phyloP scores from a whole-genome alignment of 345 rosid genomes.

The Brassica rapa region DNA sequence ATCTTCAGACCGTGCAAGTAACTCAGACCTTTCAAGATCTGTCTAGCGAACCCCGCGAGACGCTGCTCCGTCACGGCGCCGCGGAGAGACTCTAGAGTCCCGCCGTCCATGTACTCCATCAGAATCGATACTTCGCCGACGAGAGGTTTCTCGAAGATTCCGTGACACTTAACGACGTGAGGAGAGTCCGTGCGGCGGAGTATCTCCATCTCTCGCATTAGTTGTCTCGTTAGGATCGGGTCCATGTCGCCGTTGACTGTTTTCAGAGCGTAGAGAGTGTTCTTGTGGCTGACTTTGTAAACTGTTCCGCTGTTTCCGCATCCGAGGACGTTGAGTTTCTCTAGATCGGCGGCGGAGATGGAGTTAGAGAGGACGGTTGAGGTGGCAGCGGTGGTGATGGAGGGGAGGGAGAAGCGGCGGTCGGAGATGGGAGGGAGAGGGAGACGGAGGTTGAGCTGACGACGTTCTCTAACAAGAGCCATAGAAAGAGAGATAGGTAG shows the following conservation, averaged over 20 bases:
- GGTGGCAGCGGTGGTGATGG: conserved; percentile 1
- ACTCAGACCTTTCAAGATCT: conserved; percentile 59
- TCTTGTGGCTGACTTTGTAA: conserved; percentile 62
- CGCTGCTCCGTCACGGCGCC: conserved; percentile 51
- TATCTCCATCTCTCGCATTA: conserved; percentile 67
- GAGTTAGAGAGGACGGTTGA: neutral
- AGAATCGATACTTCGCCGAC: conserved; percentile 54
- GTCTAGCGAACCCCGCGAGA: conserved; percentile 55
- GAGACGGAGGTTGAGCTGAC: neutral
- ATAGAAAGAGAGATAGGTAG: neutral
- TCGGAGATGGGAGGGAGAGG: neutral
- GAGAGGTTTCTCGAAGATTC: conserved; percentile 49
- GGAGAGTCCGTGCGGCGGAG: conserved; percentile 74
- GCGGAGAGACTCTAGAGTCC: conserved; percentile 57
- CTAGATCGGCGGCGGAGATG: conserved; percentile 48
- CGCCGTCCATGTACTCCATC: conserved; percentile 80
- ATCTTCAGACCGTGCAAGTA: conserved; percentile 69
- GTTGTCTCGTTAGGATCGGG: conserved; percentile 45
- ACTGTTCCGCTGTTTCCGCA: conserved; percentile 84
- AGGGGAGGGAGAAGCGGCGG: neutral
- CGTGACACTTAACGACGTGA: conserved; percentile 58
- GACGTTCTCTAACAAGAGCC: neutral
- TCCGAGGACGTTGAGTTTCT: conserved; percentile 63
- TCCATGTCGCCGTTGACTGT: conserved; percentile 55
- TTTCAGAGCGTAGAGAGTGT: conserved; percentile 71